Evolutionary conservation across 768 basidiomycete species (phyloP), one percentile per base, ranked within the genome.

Genomic region (Bullera alba): DNA sequence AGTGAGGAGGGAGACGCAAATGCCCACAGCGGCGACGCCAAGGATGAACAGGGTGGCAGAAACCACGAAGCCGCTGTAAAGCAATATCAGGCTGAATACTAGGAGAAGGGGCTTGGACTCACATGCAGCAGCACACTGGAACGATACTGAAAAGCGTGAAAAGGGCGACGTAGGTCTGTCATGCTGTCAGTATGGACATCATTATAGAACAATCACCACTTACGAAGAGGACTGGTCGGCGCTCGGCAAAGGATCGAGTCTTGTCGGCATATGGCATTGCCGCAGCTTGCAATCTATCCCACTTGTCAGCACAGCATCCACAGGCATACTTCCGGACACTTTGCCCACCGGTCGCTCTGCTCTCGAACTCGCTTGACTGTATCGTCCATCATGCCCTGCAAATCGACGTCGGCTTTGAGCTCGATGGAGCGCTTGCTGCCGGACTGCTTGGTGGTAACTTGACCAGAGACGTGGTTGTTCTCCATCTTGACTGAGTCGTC

Each of bases 121-220:
- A 65, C 60, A 51, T 47, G 45, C 64, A 67, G 48, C 50, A 52
- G 25, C 39, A 8, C 16, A 67, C 32, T 0, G 65, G 65, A 29
- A 67, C 51, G 12, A 56, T 30, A 37, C 62, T 64, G 29, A 67
- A 36, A 0, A 44, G 48, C 2, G 46, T 32, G 44, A 63, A 67
- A 35, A 67, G 37, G 5, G 54, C 60, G 10, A 67, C 41, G 53
- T 57, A 67, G 7, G 65, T 67, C 65, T 63, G 26, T 16, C n/a
- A n/a, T 23, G n/a, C 15, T 14, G 34, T 28, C 46, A 29, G 29
- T 19, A 15, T 17, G 42, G 38, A 26, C 22, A 14, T 37, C n/a
- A 43, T 25, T 16, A 32, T 16, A 28, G 22, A 23, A 19, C 7
- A 32, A 27, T n/a, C 14, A 4, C 10, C 25, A 60, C 65, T 12